Evolutionary conservation across 176 grass and related monocot genomes (phyloP).

Genomic region (Coix lacrymajobi): DNA sequence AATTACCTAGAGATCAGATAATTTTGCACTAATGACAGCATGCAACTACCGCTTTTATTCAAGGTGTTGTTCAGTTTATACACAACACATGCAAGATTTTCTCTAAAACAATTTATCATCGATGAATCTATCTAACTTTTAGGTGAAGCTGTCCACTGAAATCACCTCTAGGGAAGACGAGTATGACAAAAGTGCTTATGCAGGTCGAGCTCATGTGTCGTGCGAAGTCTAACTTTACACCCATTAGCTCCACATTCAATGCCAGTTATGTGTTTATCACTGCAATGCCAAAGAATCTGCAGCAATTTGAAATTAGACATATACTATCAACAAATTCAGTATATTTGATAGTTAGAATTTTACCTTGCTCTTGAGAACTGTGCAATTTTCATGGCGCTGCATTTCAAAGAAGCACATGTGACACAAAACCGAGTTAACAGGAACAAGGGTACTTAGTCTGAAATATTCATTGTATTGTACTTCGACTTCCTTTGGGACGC

Average conservation of each 20-base stretch:
- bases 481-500: too few relatives aligned
- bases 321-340: neutral
- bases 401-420: too few relatives aligned
- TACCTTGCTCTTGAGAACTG: neutral
- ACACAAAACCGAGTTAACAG: too few relatives aligned
- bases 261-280: fast-evolving
- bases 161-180: neutral
- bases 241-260: fast-evolving
- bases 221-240: neutral
- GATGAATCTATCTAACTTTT: too few relatives aligned
- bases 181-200: neutral
- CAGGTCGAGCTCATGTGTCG: fast-evolving
- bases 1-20: neutral
- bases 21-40: neutral
- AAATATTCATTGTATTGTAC: too few relatives aligned
- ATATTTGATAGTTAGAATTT: neutral
- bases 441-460: too few relatives aligned
- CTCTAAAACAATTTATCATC: neutral
- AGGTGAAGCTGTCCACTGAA: too few relatives aligned
- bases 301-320: neutral
- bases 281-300: neutral
- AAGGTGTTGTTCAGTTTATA: neutral
- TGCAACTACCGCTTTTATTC: neutral
- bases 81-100: neutral
- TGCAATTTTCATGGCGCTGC: too few relatives aligned